Evolutionary conservation across 2,329 filamentous ascomycete species (phyloP), one percentile per base, ranked within the genome.

Genomic region (Colletotrichum limetticola): DNA sequence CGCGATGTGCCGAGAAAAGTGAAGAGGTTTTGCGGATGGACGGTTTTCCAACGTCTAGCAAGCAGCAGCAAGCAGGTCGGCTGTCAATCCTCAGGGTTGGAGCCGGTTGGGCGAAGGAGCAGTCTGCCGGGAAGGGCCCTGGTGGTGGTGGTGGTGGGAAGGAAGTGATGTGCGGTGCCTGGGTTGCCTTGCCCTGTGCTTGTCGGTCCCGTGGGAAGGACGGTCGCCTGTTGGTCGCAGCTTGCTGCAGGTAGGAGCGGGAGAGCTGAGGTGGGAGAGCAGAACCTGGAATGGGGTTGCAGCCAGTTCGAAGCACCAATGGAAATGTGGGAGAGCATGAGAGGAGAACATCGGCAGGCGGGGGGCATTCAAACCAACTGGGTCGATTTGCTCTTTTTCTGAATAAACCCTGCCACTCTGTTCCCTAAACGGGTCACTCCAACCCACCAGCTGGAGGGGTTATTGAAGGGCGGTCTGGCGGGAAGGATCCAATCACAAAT

Each of bases 401-500:
- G 16, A 26, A 26, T 30, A 24, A 56, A 24, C 66, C 66, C 60
- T 56, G 71, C 26, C 67, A 30, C 56, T 56, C 28, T 60, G 53
- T 66, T 73, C 49, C 71, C 66, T 49, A 73, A 66, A 71, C 66
- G 66, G 71, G 42, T 12, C 60, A 52, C 24, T 11, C 30, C 12
- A 64, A 65, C 57, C 71, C 66, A 70, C 71, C 28, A 24, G 37
- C 42, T 35, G 57, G 55, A 28, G 66, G 60, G 63, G 62, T 65
- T 71, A 37, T 62, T 56, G 30, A 71, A 71, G 71, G 71, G 71
- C 66, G 66, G 66, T 73, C 71, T 73, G 61, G 67, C 46, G 11
- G 11, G 35, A 22, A 7, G 52, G n/a, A 46, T 5, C 71, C 71
- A 73, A 73, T 73, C 71, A 73, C 56, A 52, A 46, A 37, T 24